Evolutionary conservation across 208 protist species (phyloP), one percentile per base, ranked within the genome.

Genomic region (Acanthamoeba royreba): DNA sequence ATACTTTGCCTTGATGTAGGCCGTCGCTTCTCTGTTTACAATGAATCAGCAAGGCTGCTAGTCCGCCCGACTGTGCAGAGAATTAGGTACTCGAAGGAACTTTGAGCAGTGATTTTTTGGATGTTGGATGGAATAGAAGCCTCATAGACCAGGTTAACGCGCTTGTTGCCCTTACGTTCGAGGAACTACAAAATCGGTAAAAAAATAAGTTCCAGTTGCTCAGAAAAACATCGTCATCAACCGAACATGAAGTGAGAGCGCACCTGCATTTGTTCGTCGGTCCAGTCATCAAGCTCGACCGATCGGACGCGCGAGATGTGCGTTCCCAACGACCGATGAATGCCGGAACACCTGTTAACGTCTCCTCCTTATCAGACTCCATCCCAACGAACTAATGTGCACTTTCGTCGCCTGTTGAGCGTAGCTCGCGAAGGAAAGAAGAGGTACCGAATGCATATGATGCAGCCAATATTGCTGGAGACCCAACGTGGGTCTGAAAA

Each of bases 1-100:
- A 46, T 87, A 87, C 33, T 87, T 87, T 38, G 79, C 43, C 17
- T 87, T 87, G 49, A 87, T 87, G 49, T 40, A 87, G 47, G 33
- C 43, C 66, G 66, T 87, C 33, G 79, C 79, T 43, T 52, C 79
- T 33, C 43, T 61, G 11, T 61, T 25, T 33, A 31, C 15, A 49
- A 33, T 77, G 8, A 15, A 77, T 40, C 19, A 86, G 2, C 28
- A 19, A 11, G 3, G 74, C 8, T 1, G 74, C 2, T 22, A 86
- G 45, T 4, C 2, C 25, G 49, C 13, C 33, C 28, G 49, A 58
- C 28, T 40, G 15, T 22, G 43, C 40, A n/a, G 0, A 4, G n/a
- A 31, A 83, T 40, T 9, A 40, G 43, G 33, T 47, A 92, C 86
- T 63, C 53, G 28, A 92, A 72, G 55, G 86, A 72, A 22, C 53